A percentile compares a stretch with the other conserved stretches of the same genome.
Evolutionary conservation across 2,329 filamentous ascomycete species (phyloP).

Genomic region (Aspergillus phoenicis): DNA sequence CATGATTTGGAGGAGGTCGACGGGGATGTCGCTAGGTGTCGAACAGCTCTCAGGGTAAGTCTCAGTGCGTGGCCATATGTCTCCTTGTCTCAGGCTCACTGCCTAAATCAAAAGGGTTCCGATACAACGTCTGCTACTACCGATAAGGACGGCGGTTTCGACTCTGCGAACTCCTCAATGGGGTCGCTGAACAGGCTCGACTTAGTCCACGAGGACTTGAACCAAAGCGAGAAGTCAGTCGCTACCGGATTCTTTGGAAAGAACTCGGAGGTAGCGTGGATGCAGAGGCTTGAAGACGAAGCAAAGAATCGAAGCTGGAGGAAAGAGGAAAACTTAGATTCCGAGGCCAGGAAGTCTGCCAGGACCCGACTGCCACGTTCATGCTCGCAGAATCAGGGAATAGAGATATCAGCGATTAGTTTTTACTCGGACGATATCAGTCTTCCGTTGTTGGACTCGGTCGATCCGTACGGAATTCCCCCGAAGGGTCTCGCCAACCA

Average conservation of each 20-base stretch:
- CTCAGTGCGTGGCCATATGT: background rate
- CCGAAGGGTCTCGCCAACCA: conserved; percentile 39
- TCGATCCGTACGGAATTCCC: conserved; percentile 42
- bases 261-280: conserved; percentile 48
- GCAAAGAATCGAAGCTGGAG: conserved; percentile 25
- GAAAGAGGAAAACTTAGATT: background rate
- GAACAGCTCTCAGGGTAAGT: conserved; percentile 29
- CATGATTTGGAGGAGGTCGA: conserved; percentile 32
- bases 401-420: conserved; percentile 33
- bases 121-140: background rate
- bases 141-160: conserved; percentile 21
- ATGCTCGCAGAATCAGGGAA: conserved; percentile 11
- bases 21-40: conserved; percentile 19
- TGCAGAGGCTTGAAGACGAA: conserved; percentile 41
- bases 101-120: background rate
- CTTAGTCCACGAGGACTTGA: conserved; percentile 46
- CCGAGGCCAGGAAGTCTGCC: background rate
- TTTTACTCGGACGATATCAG: conserved; percentile 46
- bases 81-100: background rate
- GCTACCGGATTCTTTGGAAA: conserved; percentile 47
- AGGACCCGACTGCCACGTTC: background rate
- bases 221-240: conserved; percentile 38
- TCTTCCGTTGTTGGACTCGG: conserved; percentile 36
- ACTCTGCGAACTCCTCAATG: conserved; percentile 28
- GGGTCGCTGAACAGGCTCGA: conserved; percentile 47